These are phyloP conservation scores for Neurospora tetraspora DNA, from an alignment of 495 filamentous ascomycete genomes.

Conservation along the genomic window DNA sequence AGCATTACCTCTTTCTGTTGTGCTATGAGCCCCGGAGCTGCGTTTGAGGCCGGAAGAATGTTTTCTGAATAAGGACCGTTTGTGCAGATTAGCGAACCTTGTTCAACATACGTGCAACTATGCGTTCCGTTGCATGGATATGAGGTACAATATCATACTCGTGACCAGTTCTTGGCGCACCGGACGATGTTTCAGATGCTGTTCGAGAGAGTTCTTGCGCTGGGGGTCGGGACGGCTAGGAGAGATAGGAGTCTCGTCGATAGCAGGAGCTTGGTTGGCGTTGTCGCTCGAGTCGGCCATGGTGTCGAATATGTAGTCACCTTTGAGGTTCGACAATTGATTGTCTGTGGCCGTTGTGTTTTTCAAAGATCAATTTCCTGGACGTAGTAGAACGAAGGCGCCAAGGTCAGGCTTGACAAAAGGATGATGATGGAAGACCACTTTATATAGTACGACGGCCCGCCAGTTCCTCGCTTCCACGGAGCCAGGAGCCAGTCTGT, in stretches of 20 bases:
- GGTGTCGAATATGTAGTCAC: constrained; percentile 2
- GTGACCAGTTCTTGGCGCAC: constrained; percentile 77
- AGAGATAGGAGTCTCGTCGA: constrained; percentile 54
- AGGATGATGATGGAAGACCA: not conserved
- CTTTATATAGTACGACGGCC: not conserved
- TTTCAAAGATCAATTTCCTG: not conserved
- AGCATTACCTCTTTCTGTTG: constrained; percentile 54
- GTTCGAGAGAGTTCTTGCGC: constrained; percentile 82
- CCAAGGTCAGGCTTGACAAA: not conserved
- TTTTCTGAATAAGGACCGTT: constrained; percentile 39
- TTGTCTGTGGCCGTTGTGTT: not conserved
- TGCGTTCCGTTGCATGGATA: not conserved
- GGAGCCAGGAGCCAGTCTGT: not conserved
- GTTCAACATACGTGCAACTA: not conserved
- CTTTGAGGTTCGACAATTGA: not conserved
- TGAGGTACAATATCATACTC: constrained; percentile 40
- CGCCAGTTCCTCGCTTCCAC: not conserved
- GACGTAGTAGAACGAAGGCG: not conserved
- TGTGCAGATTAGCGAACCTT: not conserved
- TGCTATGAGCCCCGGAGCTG: constrained; percentile 63
- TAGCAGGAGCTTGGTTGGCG: not conserved
- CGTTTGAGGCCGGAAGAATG: constrained; percentile 70
- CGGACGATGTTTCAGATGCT: constrained; percentile 69
- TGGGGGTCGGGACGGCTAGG: constrained; percentile 42
- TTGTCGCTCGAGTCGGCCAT: constrained; percentile 33